Evolutionary conservation across 1,284 basidiomycete species (phyloP), one percentile per base, ranked within the genome.

Genomic region (Xerocomus cyaneibrunnescens): DNA sequence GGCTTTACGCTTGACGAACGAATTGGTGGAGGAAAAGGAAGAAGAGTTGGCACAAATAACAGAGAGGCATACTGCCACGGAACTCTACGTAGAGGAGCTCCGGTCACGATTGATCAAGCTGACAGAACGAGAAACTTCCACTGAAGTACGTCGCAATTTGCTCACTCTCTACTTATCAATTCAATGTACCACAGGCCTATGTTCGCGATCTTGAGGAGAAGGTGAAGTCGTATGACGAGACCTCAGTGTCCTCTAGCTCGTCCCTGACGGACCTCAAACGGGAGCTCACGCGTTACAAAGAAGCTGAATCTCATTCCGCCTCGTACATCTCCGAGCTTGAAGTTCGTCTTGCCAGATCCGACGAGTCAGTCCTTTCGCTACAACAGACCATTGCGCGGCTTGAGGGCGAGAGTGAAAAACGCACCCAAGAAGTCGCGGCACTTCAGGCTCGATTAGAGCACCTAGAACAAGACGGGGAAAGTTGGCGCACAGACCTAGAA

Each of bases 261-360:
- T 87, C 87, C 2, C 79, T 96, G 61, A 77, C 77, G 16, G 92
- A 95, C 55, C 78, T 98, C 49, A 87, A 85, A 67, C 87, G 88
- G 57, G 94, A 98, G 71, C 77, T 98, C 27, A 64, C 79, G 41
- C 83, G 85, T 45, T 85, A 87, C 70, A 90, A 85, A 65, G 91
- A 96, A 46, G 71, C 78, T 2, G 92, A 95, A 59, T 72, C 75
- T 1, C 81, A 87, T 49, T 87, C 88, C 10, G 71, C 80, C 37
- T 79, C 84, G 57, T 97, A 98, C 70, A 94, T 98, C 52, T 75
- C 83, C n/a, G 94, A 95, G 50, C 79, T 99, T 19, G 96, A 99
- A 70, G 75, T 79, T 41, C 87, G 92, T 23, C 77, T 98, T 12
- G 76, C 85, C 17, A 85, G 84, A 40, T 82, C 90, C 2, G 93